Base-by-base conservation (phyloP, 73 alveolate genomes). In the Stentor coeruleus region DNA sequence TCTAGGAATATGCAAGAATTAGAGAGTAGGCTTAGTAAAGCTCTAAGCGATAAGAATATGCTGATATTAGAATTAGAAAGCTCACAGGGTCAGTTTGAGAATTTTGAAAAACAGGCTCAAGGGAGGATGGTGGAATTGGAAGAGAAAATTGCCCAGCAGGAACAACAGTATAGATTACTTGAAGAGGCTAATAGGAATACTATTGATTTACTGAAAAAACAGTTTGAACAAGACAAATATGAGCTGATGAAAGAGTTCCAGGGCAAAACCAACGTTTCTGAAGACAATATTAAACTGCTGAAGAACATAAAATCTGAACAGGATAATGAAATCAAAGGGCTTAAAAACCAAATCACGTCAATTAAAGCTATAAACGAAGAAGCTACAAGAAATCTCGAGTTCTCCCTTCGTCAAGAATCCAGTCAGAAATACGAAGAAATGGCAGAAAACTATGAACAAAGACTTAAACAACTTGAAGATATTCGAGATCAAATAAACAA, bases 51-150 rank as follows among this genome's bases (percentile, higher is more conserved):
- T 20, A 57, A 57, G 28, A 57, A 57, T 57, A 57, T 57, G 28
- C 73, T 57, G 73, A 57, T 20, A 2, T 57, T 31, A 20, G 73
- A 57, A 31, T 31, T 57, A 58, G 86, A 87, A 41, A 86, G 58
- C 30, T 82, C 38, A 28, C 39, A 83, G 58, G 40, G 59, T 26
- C 86, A 86, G 58, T 73, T 82, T 74, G 73, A 82, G 41, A 66
- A 36, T 15, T 33, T 28, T 20, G 26, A 66, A 66, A 66, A 1
- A 20, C 20, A 20, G 0, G 81, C 38, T 0, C n/a, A 15, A n/a
- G 81, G 35, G 20, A 66, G 49, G 35, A 15, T 15, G n/a, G 35
- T 20, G 20, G 49, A 36, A 14, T 36, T 15, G 14, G 81, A 66
- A 15, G 81, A 66, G 35, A 66, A 66, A 2, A 33, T 66, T n/a